Evolutionary conservation across 2,329 filamentous ascomycete genomes (phyloP), one percentile per base, ranked within the genome.

Genomic region (Aaosphaeria pasadenensis): DNA sequence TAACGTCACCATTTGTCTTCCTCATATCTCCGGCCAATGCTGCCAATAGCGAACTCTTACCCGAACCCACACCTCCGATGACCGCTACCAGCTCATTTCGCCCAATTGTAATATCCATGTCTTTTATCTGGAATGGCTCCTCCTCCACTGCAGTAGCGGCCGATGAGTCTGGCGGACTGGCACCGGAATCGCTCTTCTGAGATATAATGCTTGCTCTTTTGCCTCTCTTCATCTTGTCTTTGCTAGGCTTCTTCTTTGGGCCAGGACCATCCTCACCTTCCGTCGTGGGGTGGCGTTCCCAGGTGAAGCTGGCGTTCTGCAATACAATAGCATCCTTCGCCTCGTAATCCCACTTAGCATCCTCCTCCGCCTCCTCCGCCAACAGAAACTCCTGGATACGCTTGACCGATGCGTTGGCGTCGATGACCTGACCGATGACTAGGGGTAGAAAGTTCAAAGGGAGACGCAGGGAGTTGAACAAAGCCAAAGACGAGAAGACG

Each of bases 11-110:
- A 4, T 73, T 74, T 0, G 88, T 95, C 67, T 86, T 87, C 40
- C 91, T 84, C 92, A 97, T 97, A 55, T 97, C 92, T 28, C 94
- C 92, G 1, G 91, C 92, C 41, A 99, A 74, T 0, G 92, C 91
- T 32, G 90, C 88, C 3, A 99, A 81, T 1, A 99, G 74, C 0
- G 91, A 96, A 44, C 82, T 94, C 74, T 99, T 97, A 5, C 92
- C 92, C 52, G 87, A 90, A 1, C 90, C 90, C 1, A 95, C 91
- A n/a, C 83, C 82, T 30, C 90, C 90, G 61, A 95, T 96, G n/a
- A 91, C 86, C 42, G 85, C 92, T 46, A 91, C 76, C 2, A 95
- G 78, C 64, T 95, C 89, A 58, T 90, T 85, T 28, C 88, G 78
- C 5, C 85, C 85, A 44, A 90, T 80, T 4, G 78, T 73, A 33